phyloP scores from a whole-genome alignment of 78 protist genomes.

The Cavenderia fasciculata region DNA sequence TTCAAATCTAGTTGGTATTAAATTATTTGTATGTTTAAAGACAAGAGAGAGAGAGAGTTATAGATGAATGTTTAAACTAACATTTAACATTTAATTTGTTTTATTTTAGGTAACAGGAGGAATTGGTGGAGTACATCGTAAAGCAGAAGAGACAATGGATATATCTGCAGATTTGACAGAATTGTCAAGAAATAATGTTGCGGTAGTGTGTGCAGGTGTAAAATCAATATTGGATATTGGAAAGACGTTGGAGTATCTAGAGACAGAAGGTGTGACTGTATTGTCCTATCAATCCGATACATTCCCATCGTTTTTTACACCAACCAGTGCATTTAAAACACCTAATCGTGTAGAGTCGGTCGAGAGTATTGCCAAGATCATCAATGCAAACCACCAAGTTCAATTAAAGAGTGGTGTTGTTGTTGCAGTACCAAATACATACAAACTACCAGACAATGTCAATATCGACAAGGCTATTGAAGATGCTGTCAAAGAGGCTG shows the following conservation, averaged over 20 bases:
- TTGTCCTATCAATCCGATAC: constrained; percentile 43
- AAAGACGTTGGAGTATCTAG: constrained; percentile 84
- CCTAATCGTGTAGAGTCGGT: constrained; percentile 18
- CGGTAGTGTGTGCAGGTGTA: constrained; percentile 98
- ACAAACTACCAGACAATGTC: constrained; percentile 34
- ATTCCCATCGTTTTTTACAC: constrained; percentile 94
- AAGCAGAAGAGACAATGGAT: constrained; percentile 90
- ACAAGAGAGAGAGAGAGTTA: no score
- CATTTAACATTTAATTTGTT: constrained; percentile 90
- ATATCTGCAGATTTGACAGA: constrained; percentile 97
- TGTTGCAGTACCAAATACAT: constrained; percentile 86
- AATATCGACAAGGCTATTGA: constrained; percentile 70
- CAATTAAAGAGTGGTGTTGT: constrained; percentile 76
- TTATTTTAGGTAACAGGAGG: no score
- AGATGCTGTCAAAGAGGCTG: constrained; percentile 63
- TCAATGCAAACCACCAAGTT: constrained; percentile 17
- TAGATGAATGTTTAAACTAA: no score
- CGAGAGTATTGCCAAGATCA: constrained; percentile 31
- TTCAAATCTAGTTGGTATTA: constrained; percentile 80
- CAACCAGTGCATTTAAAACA: constrained; percentile 11
- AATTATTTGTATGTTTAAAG: constrained; percentile 68
- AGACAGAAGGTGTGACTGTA: constrained; percentile 94
- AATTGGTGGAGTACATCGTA: constrained; percentile 97
- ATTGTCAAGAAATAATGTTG: constrained; percentile 92
- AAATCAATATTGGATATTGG: constrained; percentile 97